Conservation (phyloP, 2,329 filamentous ascomycete species). For the Colletotrichum sp. region DNA sequence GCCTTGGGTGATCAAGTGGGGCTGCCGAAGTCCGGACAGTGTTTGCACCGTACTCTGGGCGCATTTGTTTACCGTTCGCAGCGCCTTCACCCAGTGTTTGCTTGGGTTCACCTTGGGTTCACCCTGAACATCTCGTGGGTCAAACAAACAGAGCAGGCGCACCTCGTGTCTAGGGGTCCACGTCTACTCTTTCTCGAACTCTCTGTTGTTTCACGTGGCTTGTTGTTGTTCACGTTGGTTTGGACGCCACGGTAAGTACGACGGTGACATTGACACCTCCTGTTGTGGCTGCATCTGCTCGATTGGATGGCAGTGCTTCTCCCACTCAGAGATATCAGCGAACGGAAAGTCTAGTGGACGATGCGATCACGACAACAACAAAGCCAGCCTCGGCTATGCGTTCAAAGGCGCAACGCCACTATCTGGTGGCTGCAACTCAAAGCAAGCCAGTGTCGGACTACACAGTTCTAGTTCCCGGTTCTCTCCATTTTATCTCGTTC, state of each 20-base stretch:
- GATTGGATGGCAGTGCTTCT: neutral
- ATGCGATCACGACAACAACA: neutral
- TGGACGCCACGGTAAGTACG: neutral
- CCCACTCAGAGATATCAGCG: neutral
- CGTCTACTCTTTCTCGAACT: neutral
- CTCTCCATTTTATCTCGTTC: neutral
- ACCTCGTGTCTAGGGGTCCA: neutral
- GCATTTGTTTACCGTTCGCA: neutral
- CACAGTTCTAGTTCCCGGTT: neutral
- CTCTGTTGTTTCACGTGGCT: neutral
- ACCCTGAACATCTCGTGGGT: neutral
- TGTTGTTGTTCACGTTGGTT: neutral
- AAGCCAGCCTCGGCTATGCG: neutral
- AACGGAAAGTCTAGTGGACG: neutral
- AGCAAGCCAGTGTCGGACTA: neutral
- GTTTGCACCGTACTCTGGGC: neutral
- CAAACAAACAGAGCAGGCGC: neutral
- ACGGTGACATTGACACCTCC: neutral
- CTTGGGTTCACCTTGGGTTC: neutral
- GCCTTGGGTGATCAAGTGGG: neutral
- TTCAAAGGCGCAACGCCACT: neutral
- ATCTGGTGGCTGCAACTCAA: neutral
- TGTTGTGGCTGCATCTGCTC: neutral
- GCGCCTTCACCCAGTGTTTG: neutral
- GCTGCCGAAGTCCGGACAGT: neutral